Evolutionary conservation across 768 basidiomycete genomes (phyloP), one percentile per base, ranked within the genome.

Genomic region (Podaxis rugospora): DNA sequence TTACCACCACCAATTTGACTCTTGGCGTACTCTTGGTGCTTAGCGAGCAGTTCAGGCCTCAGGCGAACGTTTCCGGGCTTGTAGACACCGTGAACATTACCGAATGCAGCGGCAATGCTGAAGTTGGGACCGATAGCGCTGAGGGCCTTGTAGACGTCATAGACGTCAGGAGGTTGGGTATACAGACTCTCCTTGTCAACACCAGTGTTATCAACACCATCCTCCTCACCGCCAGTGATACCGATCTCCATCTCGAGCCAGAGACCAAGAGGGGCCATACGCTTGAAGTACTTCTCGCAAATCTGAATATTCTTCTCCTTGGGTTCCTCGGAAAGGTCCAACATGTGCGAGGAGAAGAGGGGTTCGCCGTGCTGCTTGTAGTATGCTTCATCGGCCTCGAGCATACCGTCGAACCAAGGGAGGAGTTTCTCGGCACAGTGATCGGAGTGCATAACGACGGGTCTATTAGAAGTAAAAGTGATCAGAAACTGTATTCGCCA

Each of bases 231-330:
- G 70, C 97, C 97, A 54, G 97, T 99, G 77, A 99, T 98, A 70
- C 97, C 97, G 73, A 99, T 99, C 78, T 99, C 97, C 97, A 99
- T 99, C 84, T 99, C 97, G 74, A 99, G 93, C 93, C 93, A 99
- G 63, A 93, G 78, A 55, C 92, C 90, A 70, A 98, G 75, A 63
- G 89, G 86, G 2, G 92, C 90, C 94, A 98, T 91, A 71, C 93
- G 92, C 78, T 88, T 83, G 77, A 98, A 96, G 83, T 99, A 99
- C 72, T 93, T 85, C 62, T 80, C 93, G 74, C 97, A 98, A 56
- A 81, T 93, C 46, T 82, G 88, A 72, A 98, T 99, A 82, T 98
- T 99, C 69, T 97, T 83, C 63, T 94, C 95, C 70, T 92, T 91
- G 68, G 89, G 67, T 70, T 92, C 89, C 70, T 98, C 96, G 44